phyloP scores from a whole-genome alignment of 2,329 filamentous ascomycete genomes.

The Diaporthe sp. region DNA sequence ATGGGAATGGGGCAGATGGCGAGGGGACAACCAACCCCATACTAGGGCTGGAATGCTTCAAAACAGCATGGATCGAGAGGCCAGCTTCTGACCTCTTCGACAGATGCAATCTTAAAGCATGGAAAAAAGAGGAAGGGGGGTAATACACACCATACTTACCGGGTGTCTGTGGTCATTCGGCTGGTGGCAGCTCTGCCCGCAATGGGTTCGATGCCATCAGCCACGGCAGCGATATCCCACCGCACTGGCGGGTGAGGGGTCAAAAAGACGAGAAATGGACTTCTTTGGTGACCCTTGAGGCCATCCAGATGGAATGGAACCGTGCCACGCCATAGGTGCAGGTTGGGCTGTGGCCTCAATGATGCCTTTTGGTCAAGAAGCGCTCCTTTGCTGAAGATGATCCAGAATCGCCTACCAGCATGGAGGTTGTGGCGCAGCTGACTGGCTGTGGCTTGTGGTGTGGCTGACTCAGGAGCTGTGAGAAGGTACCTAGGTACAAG shows the following conservation, averaged over 20 bases:
- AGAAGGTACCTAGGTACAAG: background rate
- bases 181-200: slow-evolving; percentile 21
- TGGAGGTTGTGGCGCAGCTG: slow-evolving; percentile 9
- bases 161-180: slow-evolving; percentile 3
- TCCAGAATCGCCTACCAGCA: slow-evolving; percentile 23
- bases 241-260: slow-evolving; percentile 15
- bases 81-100: background rate
- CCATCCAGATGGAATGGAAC: slow-evolving; percentile 27
- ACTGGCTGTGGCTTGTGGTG: background rate
- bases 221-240: slow-evolving; percentile 20
- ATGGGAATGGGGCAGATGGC: background rate
- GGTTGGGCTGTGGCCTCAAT: slow-evolving; percentile 28
- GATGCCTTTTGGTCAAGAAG: slow-evolving; percentile 29
- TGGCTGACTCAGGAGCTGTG: background rate
- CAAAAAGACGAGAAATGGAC: slow-evolving; percentile 15
- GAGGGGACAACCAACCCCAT: background rate
- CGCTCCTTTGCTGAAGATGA: slow-evolving; percentile 5
- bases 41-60: background rate
- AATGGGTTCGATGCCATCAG: slow-evolving; percentile 7
- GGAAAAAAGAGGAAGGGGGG: background rate
- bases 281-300: slow-evolving; percentile 28
- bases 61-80: slow-evolving; percentile 13
- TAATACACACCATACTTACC: slow-evolving; percentile 30
- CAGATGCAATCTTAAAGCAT: background rate
- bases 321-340: slow-evolving; percentile 25